These are phyloP conservation scores for Termitomyces heimii DNA, from an alignment of 768 basidiomycete genomes.

Conservation along the genomic window DNA sequence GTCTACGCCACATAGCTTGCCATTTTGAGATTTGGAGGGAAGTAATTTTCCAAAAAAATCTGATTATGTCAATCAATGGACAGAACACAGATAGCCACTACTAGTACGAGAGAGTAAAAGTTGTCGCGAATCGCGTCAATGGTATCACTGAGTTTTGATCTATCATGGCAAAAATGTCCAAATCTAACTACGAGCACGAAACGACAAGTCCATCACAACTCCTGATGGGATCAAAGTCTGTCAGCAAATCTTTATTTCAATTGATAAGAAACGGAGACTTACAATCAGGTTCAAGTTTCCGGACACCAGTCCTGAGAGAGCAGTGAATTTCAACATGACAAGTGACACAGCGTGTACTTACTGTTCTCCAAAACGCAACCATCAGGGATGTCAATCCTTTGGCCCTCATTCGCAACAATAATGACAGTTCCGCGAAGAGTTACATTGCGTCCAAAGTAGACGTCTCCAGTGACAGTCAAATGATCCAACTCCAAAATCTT, in stretches of 20 bases:
- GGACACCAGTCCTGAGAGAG: slow-evolving; percentile 55
- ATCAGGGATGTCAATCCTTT: slow-evolving; percentile 79
- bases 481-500: slow-evolving; percentile 89
- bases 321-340: not conserved
- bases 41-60: not conserved
- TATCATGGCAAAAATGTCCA: slow-evolving; percentile 11
- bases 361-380: slow-evolving; percentile 73
- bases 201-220: slow-evolving; percentile 19
- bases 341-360: slow-evolving; percentile 21
- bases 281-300: slow-evolving; percentile 84
- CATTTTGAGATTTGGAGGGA: not conserved
- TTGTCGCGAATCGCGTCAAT: not conserved
- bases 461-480: slow-evolving; percentile 89
- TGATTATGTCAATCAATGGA: slow-evolving; percentile 7
- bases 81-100: slow-evolving; percentile 2
- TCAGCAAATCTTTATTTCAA: not conserved
- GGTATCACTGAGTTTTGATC: slow-evolving; percentile 10
- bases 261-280: slow-evolving; percentile 13
- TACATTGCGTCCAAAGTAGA: slow-evolving; percentile 83
- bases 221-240: slow-evolving; percentile 12
- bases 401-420: slow-evolving; percentile 77
- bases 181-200: slow-evolving; percentile 2
- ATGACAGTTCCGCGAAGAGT: slow-evolving; percentile 89
- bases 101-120: not conserved
- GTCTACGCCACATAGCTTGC: not conserved